Evolutionary conservation across 352 stramenopile species (phyloP).

Genomic region (Phytophthora vignae): DNA sequence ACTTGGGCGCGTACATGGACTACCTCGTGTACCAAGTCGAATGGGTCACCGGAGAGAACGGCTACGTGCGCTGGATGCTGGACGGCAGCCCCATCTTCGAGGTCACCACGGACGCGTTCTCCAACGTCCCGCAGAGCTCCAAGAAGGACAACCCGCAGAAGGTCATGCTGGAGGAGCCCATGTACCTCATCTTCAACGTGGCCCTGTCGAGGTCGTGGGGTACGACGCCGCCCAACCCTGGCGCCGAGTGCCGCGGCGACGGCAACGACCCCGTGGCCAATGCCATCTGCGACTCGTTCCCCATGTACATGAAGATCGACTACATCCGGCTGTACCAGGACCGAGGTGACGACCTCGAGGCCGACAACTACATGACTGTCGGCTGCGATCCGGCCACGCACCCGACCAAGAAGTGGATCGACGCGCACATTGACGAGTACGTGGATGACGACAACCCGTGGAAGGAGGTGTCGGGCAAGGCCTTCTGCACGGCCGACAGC

Average conservation of each 20-base stretch:
- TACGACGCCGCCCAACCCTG: constrained; percentile 54
- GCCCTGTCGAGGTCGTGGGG: constrained; percentile 57
- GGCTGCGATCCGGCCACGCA: constrained; percentile 69
- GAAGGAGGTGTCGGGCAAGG: constrained; percentile 49
- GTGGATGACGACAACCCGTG: constrained; percentile 61
- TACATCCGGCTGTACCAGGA: constrained; percentile 87
- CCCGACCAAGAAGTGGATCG: constrained; percentile 76
- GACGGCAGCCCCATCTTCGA: constrained; percentile 61
- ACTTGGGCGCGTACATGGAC: constrained; percentile 57
- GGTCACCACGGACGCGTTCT: constrained; percentile 58
- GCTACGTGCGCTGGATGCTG: constrained; percentile 69
- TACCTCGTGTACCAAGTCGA: constrained; percentile 69
- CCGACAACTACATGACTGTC: constrained; percentile 59
- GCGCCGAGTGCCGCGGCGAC: constrained; percentile 53
- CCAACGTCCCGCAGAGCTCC: constrained; percentile 46
- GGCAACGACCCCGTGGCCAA: constrained; percentile 55
- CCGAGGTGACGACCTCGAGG: constrained; percentile 32
- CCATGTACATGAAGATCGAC: constrained; percentile 90
- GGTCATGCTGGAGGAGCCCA: constrained; percentile 69
- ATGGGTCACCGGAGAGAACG: constrained; percentile 59
- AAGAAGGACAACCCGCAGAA: constrained; percentile 61
- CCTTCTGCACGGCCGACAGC: constrained; percentile 51
- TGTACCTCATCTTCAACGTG: constrained; percentile 76
- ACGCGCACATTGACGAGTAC: constrained; percentile 72
- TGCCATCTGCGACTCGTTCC: constrained; percentile 81